These are phyloP conservation scores for Ramularia endophylla DNA, from an alignment of 2,329 filamentous ascomycete species.

Conservation along the genomic window DNA sequence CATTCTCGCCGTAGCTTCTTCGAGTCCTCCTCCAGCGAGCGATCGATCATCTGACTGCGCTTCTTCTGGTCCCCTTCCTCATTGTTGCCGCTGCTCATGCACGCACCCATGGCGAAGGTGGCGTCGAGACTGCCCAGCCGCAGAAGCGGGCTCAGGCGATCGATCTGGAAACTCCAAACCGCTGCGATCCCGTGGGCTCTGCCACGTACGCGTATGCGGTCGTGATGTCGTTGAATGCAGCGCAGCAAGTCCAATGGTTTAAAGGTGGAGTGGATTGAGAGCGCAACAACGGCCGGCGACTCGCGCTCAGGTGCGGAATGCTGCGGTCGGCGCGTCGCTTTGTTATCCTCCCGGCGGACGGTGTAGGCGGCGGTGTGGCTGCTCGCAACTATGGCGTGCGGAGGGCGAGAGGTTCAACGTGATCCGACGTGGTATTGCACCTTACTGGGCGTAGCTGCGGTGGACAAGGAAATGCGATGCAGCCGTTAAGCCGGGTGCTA, in stretches of 20 bases:
- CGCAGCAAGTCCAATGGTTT: too few species aligned
- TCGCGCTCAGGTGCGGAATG: slow-evolving; percentile 2
- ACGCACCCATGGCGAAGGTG: slow-evolving; percentile 67
- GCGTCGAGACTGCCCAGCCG: slow-evolving; percentile 16
- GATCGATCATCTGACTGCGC: slow-evolving; percentile 92
- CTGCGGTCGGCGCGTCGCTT: too few species aligned
- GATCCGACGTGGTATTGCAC: too few species aligned
- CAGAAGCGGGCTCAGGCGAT: slow-evolving; percentile 24
- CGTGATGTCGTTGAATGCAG: not conserved
- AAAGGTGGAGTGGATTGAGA: not conserved
- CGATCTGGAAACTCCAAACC: slow-evolving; percentile 18
- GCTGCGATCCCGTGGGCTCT: slow-evolving; percentile 10
- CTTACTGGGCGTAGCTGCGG: too few species aligned
- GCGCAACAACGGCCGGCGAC: not conserved
- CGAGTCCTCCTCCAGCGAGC: slow-evolving; percentile 88
- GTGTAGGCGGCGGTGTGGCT: too few species aligned
- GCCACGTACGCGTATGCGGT: too few species aligned
- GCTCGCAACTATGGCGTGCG: too few species aligned
- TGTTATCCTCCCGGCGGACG: too few species aligned
- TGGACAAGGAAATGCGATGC: too few species aligned
- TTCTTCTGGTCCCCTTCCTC: slow-evolving; percentile 89
- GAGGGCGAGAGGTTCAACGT: too few species aligned
- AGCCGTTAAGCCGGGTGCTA: too few species aligned
- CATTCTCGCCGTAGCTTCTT: slow-evolving; percentile 91
- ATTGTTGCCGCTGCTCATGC: slow-evolving; percentile 82